Conservation (phyloP, 2,329 filamentous ascomycete genomes). For the Exophiala calicioides region DNA sequence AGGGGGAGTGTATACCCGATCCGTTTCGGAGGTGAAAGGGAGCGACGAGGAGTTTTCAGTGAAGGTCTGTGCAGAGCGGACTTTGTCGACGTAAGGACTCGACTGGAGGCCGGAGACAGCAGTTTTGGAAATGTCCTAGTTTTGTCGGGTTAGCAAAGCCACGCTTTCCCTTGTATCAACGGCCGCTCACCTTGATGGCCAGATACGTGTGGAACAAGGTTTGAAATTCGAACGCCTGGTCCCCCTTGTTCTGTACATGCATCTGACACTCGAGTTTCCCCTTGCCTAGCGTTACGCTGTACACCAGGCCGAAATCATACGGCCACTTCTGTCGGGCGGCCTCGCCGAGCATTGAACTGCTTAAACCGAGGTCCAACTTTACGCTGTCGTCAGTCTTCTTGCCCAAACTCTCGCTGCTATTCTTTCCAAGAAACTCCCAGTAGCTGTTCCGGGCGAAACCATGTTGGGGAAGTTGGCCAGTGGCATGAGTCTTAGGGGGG, state of each 20-base stretch:
- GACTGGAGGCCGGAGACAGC: constrained; percentile 74
- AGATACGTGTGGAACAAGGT: constrained; percentile 91
- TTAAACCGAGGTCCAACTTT: constrained; percentile 94
- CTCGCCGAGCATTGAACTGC: constrained; percentile 68
- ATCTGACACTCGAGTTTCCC: constrained; percentile 77
- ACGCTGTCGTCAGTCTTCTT: constrained; percentile 64
- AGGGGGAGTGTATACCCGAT: constrained; percentile 77
- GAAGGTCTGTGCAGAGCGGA: constrained; percentile 62
- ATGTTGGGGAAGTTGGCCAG: constrained; percentile 80
- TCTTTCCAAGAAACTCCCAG: constrained; percentile 95
- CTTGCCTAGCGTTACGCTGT: constrained; percentile 81
- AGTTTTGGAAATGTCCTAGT: constrained; percentile 74
- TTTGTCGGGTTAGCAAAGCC: neutral
- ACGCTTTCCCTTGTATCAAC: constrained; percentile 43
- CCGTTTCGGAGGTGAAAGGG: constrained; percentile 74
- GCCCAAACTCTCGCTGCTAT: constrained; percentile 55
- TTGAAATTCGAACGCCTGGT: constrained; percentile 84
- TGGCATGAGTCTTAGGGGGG: constrained; percentile 73
- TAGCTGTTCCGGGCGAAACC: constrained; percentile 86
- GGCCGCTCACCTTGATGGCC: constrained; percentile 74
- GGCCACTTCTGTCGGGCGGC: constrained; percentile 75
- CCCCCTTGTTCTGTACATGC: constrained; percentile 85
- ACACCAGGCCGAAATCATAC: constrained; percentile 84
- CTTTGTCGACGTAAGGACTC: constrained; percentile 81
- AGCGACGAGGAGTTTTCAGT: constrained; percentile 66